These are phyloP conservation scores for Heritiera littoralis DNA, from an alignment of 345 rosid species.

Conservation along the genomic window DNA sequence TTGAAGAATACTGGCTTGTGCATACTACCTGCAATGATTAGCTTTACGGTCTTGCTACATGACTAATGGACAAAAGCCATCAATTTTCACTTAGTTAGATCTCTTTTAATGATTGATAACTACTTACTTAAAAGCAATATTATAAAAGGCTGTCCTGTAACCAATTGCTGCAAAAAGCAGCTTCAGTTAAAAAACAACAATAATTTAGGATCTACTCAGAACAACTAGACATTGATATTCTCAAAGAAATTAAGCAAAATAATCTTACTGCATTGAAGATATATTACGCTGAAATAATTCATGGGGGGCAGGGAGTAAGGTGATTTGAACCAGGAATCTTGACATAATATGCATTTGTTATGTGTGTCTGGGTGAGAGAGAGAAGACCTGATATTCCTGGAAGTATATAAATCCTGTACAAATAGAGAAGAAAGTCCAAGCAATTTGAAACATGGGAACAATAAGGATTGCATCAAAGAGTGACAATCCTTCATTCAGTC, in stretches of 20 bases:
- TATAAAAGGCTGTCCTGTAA: neutral
- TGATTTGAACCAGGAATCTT: constrained; percentile 13
- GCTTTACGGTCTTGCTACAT: neutral
- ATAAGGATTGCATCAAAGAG: constrained; percentile 92
- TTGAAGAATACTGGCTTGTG: constrained; percentile 9
- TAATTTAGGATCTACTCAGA: neutral
- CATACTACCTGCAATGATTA: neutral
- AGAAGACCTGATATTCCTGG: constrained; percentile 91
- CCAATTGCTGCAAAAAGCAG: neutral
- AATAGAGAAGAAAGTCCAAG: constrained; percentile 98
- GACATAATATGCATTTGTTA: neutral
- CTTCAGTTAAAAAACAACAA: neutral
- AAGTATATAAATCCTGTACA: constrained; percentile 98
- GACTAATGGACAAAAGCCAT: constrained; percentile 12
- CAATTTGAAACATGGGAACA: constrained; percentile 99
- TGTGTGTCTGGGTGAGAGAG: constrained; percentile 12
- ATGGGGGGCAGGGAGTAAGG: neutral
- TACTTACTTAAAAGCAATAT: neutral
- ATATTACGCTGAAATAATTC: constrained; percentile 4
- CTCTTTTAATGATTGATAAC: neutral
- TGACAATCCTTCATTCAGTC: constrained; percentile 93
- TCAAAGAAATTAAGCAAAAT: constrained; percentile 7
- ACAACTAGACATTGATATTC: neutral
- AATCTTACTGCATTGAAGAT: neutral
- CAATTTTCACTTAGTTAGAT: constrained; percentile 2